Evolutionary conservation across 202 grass and related monocot genomes (phyloP), one percentile per base, ranked within the genome.

Genomic region (Dendrocalamus latiflorus): DNA sequence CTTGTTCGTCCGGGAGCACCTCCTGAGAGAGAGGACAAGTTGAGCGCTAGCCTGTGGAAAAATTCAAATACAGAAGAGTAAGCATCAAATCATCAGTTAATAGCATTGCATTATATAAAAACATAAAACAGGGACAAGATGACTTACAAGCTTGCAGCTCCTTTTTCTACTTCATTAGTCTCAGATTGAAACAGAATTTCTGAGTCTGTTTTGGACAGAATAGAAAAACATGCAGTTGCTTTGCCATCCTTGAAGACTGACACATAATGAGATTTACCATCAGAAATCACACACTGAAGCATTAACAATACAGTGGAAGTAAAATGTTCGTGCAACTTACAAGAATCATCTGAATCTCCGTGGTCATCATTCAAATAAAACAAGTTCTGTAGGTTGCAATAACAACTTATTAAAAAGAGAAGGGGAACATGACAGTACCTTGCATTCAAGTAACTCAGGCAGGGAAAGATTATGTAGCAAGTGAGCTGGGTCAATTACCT

Each of bases 1-100:
- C 96, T 91, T 76, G 91, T 94, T 73, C 96, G 81, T 18, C 96
- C 96, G 14, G 93, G 91, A 37, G 93, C 89, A 43, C 93, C 91
- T 64, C 96, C 93, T 36, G 83, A 85, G 41, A 94, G 85, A 68
- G 71, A 89, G 0, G 86, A 96, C 45, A 90, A 67, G 50, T 88
- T 75, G n/a, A 99, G 75, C 3, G 57, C 62, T 45, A 90, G 65
- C 75, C 93, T 99, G 83, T 20, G 3, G 8, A 84, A 39, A 61
- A 73, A 47, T 73, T 49, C 53, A 69, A 28, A 59, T 34, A 72
- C 25, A 69, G 70, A 83, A 72, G 58, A 60, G 7, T 86, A 74
- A 76, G 65, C 47, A 48, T 71, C 21, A 69, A 44, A 47, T 15
- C 43, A 81, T 34, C 71, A 76, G 47, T 14, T 76, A 18, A 70